These are phyloP conservation scores for Rhynchospora tenuis DNA, from an alignment of 176 grass and related monocot species.

Conservation along the genomic window DNA sequence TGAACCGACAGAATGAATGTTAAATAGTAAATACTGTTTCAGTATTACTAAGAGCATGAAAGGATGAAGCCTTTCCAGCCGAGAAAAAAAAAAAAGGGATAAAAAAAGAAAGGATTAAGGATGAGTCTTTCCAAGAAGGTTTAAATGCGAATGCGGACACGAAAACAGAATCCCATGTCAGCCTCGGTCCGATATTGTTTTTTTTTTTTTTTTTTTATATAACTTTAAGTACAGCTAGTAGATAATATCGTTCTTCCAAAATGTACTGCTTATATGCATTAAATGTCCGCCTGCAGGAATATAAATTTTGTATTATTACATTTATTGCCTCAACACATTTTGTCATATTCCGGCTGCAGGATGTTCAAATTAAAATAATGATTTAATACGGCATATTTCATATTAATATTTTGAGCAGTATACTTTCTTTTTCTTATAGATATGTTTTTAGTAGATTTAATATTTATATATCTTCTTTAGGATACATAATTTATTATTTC, in stretches of 20 bases:
- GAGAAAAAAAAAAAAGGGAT: too few species aligned
- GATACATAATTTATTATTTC: too few species aligned
- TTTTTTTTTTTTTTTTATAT: not conserved
- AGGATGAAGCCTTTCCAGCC: too few species aligned
- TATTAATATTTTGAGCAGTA: too few species aligned
- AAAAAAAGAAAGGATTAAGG: too few species aligned
- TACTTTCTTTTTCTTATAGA: too few species aligned
- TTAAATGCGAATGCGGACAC: not conserved
- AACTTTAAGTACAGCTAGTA: not conserved
- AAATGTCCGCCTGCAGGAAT: not conserved
- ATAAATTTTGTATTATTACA: not conserved
- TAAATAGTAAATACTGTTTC: too few species aligned
- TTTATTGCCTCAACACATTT: not conserved
- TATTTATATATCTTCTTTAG: too few species aligned
- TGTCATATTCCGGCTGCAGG: not conserved
- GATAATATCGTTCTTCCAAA: not conserved
- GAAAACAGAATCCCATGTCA: not conserved
- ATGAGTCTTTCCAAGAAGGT: too few species aligned
- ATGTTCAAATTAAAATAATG: not conserved
- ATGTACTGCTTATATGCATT: not conserved
- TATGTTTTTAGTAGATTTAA: too few species aligned
- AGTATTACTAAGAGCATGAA: too few species aligned
- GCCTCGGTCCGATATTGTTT: not conserved
- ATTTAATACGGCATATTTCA: not conserved
- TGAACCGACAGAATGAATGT: too few species aligned